Base-by-base conservation (phyloP, 2,329 filamentous ascomycete genomes). In the Hysterium pulicare region DNA sequence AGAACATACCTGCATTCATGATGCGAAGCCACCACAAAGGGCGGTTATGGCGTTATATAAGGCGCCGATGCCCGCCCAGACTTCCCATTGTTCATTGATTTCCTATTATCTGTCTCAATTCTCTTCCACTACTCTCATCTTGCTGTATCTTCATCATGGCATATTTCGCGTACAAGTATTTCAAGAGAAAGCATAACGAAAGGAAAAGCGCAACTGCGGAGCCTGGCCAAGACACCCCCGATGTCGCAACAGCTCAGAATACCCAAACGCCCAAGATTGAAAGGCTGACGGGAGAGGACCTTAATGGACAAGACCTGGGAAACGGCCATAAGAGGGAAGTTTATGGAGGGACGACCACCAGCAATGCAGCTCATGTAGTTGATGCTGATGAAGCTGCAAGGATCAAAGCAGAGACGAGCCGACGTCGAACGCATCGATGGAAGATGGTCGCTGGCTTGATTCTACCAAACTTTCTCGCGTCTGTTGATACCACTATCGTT, bases 401-500 rank as follows among this genome's bases (percentile, higher is more conserved):
- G 15, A 50, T 47, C 4, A 41, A 46, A 11, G 47, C 42, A 40
- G 44, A 55, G 34, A 33, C 43, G 16, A 20, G 38, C 44, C 42
- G 45, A 38, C 33, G 44, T 43, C 16, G 61, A n/a, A 64, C 63
- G 33, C 73, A 84, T 54, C 71, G 82, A 38, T 78, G 71, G 71
- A 84, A 78, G 54, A 59, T 86, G 9, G 74, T 84, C 30, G 45
- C 75, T 1, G 79, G 81, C 2, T 69, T 86, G 0, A 60, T 80
- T 5, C 64, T 80, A 2, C 82, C 83, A 0, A 85, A 79, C 54
- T 74, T 79, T 7, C 70, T 85, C 0, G 77, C 83, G 44, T 75
- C 79, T 2, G 70, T 86, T 2, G 82, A 87, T 57, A 69, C 78
- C 1, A 86, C 83, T 0, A 83, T 86, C 31, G 71, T 83, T 9